Evolutionary conservation across 192 early-diverging fungal species (phyloP).

Genomic region (Gonapodya sp.): DNA sequence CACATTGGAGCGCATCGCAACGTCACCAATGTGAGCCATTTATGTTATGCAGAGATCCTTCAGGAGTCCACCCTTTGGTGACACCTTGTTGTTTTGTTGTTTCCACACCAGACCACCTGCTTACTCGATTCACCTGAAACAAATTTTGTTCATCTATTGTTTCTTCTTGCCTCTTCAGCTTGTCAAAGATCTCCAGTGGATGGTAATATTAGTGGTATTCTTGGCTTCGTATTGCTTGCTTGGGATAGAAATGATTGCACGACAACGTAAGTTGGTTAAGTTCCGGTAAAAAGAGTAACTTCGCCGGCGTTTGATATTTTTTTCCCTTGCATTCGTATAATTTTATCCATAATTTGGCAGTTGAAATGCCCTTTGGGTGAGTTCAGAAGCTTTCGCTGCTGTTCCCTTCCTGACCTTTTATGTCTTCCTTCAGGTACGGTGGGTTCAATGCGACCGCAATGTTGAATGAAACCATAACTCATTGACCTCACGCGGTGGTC

Average conservation of each 20-base stretch:
- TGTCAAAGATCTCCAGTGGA: background rate
- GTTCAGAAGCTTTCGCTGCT: no score
- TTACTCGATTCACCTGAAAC: background rate
- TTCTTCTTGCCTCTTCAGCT: constrained; percentile 1
- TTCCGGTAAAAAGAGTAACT: no score
- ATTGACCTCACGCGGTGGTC: no score
- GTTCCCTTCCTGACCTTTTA: background rate
- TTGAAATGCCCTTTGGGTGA: background rate
- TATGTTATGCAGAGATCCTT: no score
- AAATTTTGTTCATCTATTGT: background rate
- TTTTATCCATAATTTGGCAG: no score
- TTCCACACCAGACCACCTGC: background rate
- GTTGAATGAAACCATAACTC: no score
- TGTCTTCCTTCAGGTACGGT: background rate
- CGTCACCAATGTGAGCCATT: background rate
- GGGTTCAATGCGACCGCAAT: no score
- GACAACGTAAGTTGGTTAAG: no score
- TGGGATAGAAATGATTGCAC: background rate
- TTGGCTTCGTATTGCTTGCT: background rate
- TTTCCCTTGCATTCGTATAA: no score
- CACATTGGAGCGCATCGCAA: background rate
- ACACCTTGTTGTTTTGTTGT: no score
- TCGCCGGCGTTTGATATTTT: no score
- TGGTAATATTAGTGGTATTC: background rate
- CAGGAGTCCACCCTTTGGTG: no score